Base-by-base conservation (phyloP, 768 basidiomycete genomes). In the Podaxis mareebaensis region DNA sequence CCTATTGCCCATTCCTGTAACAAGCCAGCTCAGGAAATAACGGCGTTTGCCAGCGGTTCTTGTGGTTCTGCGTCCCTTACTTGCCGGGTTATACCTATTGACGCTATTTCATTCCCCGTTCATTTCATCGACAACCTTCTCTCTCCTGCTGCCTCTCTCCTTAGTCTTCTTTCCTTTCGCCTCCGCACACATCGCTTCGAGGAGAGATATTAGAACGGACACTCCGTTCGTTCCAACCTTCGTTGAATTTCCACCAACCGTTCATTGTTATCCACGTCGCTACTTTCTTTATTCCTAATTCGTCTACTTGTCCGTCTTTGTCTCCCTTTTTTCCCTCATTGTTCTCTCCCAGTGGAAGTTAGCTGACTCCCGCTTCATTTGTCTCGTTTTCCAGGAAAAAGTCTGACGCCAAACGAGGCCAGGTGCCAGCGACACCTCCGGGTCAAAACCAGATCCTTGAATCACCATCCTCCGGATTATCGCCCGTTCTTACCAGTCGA, bases 331-430 rank as follows among this genome's bases (percentile, higher is more conserved):
- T 70, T 66, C 64, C 62, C 58, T 60, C 53, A 49, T 61, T 66
- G 64, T 44, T 55, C 53, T 40, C 44, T 36, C n/a, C 28, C 33
- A 17, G 20, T 53, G 22, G 22, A 46, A 39, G 15, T 39, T 15
- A 33, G 28, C 60, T 61, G 40, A 61, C 48, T 4, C 30, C 24
- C 22, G 13, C 42, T 33, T 58, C 52, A 40, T 61, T 48, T 55
- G 46, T 39, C 60, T 44, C 48, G 26, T 24, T 49, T 39, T 49
- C 63, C 68, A 94, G 93, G 72, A 93, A 89, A 85, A 88, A 85
- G 80, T 91, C 91, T 65, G 91, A 92, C 80, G 78, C 81, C 63
- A 86, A 82, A 73, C 83, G 80, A 68, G 76, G 69, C 65, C 79
- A 80, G 53, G 67, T 76, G 57, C 76, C 81, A 62, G 54, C 20